Evolutionary conservation across 352 stramenopile genomes (phyloP), one percentile per base, ranked within the genome.

Genomic region (Globisporangium abappressorium): DNA sequence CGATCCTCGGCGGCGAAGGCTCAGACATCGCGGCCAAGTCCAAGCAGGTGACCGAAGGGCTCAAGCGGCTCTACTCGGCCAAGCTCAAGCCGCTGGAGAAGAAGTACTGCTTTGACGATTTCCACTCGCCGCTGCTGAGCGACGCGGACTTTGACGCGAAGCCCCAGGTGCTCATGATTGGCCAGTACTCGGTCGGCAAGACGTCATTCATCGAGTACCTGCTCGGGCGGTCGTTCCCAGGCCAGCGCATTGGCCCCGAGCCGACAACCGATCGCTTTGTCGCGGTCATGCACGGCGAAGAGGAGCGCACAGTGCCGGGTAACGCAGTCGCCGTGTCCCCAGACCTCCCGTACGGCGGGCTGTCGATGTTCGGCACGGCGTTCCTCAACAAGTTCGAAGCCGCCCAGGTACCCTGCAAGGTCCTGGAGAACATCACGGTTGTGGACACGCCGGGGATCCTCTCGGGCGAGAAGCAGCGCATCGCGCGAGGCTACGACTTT

Each of bases 351-450:
- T 99, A 97, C 75, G 82, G 92, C 20, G 94, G 94, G 2, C 73
- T 99, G 54, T 95, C 85, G 71, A 95, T 94, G 82, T 99, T 99
- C 80, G 97, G 97, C 66, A 98, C 97, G n/a, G 90, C 90, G 34
- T 99, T 99, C 71, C 81, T 99, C 26, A 99, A 98, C 86, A 96
- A 98, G 71, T 99, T 99, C 65, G 97, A 99, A 79, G 97, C 89
- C 24, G 91, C 92, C 64, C 96, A 99, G 73, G 84, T 99, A 69
- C 92, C 95, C 20, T 97, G 90, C 36, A 90, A 88, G 46, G 76
- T 99, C 33, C 89, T 99, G 22, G 80, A 97, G 66, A 96, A 98
- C 66, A 95, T 99, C 65, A 99, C 96, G 30, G 89, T 99, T 34
- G 91, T 99, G 26, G 97, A 99, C 82, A 99, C 97, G 8, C 97